Evolutionary conservation across 306 rosid genomes (phyloP).

Genomic region (Gillenia trifoliata): DNA sequence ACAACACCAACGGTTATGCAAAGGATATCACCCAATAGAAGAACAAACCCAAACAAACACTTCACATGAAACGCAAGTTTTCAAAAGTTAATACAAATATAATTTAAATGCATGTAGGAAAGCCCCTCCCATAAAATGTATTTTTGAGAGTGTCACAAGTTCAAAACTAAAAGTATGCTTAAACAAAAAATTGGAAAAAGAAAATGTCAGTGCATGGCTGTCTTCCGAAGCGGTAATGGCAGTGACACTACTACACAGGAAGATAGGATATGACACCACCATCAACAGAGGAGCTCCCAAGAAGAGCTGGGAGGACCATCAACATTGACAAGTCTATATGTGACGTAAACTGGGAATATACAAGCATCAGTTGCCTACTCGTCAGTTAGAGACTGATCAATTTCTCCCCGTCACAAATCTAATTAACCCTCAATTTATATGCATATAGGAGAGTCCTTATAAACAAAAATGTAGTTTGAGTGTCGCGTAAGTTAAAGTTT

Average conservation of each 20-base stretch:
- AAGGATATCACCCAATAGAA: too few species aligned
- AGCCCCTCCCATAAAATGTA: neutral
- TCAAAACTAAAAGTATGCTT: too few species aligned
- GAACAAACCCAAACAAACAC: too few species aligned
- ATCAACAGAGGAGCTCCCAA: too few species aligned
- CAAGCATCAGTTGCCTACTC: neutral
- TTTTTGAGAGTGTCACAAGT: neutral
- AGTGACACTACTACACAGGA: neutral
- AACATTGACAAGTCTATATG: neutral
- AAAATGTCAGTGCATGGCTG: neutral
- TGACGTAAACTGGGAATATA: neutral
- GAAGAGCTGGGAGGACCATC: neutral
- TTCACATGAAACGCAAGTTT: neutral
- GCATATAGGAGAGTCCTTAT: neutral
- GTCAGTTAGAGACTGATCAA: neutral
- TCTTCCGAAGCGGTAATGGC: neutral
- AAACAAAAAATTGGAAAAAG: too few species aligned
- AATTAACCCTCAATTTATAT: too few species aligned
- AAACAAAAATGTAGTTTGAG: neutral
- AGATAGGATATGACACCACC: neutral
- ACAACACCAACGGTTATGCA: neutral
- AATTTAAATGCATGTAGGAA: neutral
- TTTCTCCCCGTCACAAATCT: neutral
- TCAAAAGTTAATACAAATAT: neutral
- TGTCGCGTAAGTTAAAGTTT: neutral